Evolutionary conservation across 768 basidiomycete genomes (phyloP), one percentile per base, ranked within the genome.

Genomic region (Lepiota venenata): DNA sequence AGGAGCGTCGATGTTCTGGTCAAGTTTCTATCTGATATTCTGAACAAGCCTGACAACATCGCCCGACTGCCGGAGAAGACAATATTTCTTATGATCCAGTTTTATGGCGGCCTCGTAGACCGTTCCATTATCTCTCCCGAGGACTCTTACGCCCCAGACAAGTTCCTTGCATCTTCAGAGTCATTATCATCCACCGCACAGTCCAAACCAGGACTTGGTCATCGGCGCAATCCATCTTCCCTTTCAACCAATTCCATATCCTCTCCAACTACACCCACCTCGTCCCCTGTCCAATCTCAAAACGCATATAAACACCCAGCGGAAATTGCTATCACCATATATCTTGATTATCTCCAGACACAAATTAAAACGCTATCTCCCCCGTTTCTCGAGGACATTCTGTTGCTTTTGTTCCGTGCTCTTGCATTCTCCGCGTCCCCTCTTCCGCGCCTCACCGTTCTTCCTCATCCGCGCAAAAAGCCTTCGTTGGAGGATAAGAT

Each of bases 401-500:
- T 91, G n/a, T 85, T 87, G 0, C 72, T 87, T 32, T 79, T 92
- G n/a, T 87, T 90, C 62, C 83, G 86, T 15, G 79, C 79, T 18
- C 74, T 88, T 20, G 81, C 85, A 1, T 83, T 80, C 60, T 87
- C 80, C 62, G 73, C 82, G 3, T 77, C 82, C 2, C 82, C 87
- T 1, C 77, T 92, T 14, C 86, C 89, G 38, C 80, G 85, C 7
- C 69, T 92, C 9, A 81, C 85, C 4, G 72, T 89, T 39, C 72
- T 73, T 47, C 64, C 65, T 56, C 65, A 77, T 36, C 63, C 73
- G 50, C 55, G 66, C 55, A 71, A 67, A 55, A 66, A 66, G 39
- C 59, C 68, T 15, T 68, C 68, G 0, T 65, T 74, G 14, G 87
- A 90, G 60, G 79, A 81, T 32, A 74, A 72, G 42, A 76, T 89